Percentiles rank a stretch among this genome's conserved stretches.
These are phyloP conservation scores for Anthoceros angustus DNA, from an alignment of 225 moss, liverwort and hornwort species.

Conservation along the genomic window DNA sequence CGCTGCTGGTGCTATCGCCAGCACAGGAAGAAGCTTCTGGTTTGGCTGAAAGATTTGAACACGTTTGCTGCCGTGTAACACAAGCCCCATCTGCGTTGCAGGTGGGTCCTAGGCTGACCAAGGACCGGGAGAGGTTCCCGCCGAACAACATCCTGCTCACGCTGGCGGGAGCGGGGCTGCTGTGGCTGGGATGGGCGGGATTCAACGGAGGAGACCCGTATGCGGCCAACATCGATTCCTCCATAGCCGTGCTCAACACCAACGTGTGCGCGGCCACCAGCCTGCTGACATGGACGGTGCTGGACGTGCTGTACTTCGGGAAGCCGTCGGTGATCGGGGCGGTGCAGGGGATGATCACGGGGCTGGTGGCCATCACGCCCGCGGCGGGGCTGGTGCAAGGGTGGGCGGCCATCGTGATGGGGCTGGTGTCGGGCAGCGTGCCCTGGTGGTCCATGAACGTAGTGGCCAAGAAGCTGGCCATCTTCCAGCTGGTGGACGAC, in stretches of 20 bases:
- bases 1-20: too few relatives aligned
- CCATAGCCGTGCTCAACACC: slow-evolving; percentile 3
- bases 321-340: slow-evolving; percentile 6
- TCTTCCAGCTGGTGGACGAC: background rate
- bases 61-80: too few relatives aligned
- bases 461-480: background rate
- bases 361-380: slow-evolving; percentile 1
- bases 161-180: background rate
- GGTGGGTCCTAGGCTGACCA: background rate
- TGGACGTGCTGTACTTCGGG: background rate
- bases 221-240: background rate
- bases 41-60: too few relatives aligned
- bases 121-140: slow-evolving; percentile 4
- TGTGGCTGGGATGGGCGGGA: background rate
- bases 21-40: too few relatives aligned
- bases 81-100: too few relatives aligned
- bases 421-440: slow-evolving; percentile 2
- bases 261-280: background rate
- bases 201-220: slow-evolving; percentile 3
- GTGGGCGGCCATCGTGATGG: background rate
- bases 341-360: slow-evolving; percentile 3
- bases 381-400: background rate
- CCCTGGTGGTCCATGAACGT: slow-evolving; percentile 1
- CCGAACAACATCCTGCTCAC: slow-evolving; percentile 2
- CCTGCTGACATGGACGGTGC: background rate